These are phyloP conservation scores for Pyrus pyrifolia DNA, from an alignment of 306 rosid genomes.

Conservation along the genomic window DNA sequence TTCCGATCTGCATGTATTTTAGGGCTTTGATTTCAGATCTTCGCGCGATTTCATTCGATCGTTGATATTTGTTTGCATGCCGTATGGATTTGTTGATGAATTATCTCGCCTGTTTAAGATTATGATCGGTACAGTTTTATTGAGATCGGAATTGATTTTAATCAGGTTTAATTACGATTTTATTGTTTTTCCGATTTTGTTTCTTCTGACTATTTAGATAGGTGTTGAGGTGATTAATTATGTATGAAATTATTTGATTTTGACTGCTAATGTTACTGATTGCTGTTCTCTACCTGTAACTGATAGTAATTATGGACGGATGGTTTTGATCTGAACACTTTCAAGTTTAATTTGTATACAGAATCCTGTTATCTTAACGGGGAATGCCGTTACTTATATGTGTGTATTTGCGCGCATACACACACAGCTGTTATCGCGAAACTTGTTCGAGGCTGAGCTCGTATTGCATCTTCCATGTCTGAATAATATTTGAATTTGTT, in stretches of 20 bases:
- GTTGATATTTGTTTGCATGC: not conserved
- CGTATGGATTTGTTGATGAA: not conserved
- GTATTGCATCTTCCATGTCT: not conserved
- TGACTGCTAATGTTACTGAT: not conserved
- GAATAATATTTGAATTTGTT: not conserved
- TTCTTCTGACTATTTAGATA: not conserved
- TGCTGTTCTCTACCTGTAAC: not conserved
- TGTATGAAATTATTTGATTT: not conserved
- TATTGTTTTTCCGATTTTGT: not conserved
- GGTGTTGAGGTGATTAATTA: not conserved
- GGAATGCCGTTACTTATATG: too few relatives aligned
- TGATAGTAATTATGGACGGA: not conserved
- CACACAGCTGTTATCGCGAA: too few relatives aligned
- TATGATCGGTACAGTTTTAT: not conserved
- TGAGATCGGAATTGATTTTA: not conserved
- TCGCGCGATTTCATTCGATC: not conserved
- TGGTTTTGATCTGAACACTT: not conserved
- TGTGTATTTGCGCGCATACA: too few relatives aligned
- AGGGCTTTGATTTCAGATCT: not conserved
- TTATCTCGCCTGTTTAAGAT: not conserved
- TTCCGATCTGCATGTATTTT: not conserved
- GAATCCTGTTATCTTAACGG: too few relatives aligned
- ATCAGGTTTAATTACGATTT: not conserved
- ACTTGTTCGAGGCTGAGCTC: too few relatives aligned
- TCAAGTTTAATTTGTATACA: not conserved